Evolutionary conservation across 2,329 filamentous ascomycete species (phyloP).

Genomic region (Capronia epimyces): DNA sequence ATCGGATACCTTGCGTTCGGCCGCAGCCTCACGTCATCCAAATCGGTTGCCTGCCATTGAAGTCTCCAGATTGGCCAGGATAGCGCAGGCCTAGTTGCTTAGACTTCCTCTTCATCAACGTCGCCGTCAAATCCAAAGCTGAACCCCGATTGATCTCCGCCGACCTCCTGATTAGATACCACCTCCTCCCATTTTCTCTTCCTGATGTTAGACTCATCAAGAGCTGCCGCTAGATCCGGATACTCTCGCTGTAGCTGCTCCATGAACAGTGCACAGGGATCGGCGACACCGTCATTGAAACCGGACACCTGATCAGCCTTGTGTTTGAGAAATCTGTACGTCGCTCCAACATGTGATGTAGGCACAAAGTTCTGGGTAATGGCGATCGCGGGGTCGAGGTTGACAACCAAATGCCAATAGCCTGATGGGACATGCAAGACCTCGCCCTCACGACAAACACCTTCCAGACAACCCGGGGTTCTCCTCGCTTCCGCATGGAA

Average conservation of each 20-base stretch:
- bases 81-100: background rate
- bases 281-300: slow-evolving; percentile 64
- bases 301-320: slow-evolving; percentile 83
- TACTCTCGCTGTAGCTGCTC: slow-evolving; percentile 58
- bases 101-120: slow-evolving; percentile 46
- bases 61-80: background rate
- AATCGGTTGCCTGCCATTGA: slow-evolving; percentile 88
- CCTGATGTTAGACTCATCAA: slow-evolving; percentile 53
- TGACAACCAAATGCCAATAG: slow-evolving; percentile 96
- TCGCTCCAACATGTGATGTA: slow-evolving; percentile 63
- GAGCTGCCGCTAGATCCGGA: slow-evolving; percentile 64
- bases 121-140: slow-evolving; percentile 61
- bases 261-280: slow-evolving; percentile 71
- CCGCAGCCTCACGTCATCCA: slow-evolving; percentile 62
- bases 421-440: slow-evolving; percentile 87
- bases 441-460: slow-evolving; percentile 76
- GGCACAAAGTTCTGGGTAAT: slow-evolving; percentile 96
- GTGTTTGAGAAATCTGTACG: slow-evolving; percentile 73
- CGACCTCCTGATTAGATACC: slow-evolving; percentile 51
- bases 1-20: slow-evolving; percentile 82
- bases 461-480: slow-evolving; percentile 73
- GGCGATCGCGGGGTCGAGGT: slow-evolving; percentile 76
- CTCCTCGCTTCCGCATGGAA: slow-evolving; percentile 79
- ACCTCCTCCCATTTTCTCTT: slow-evolving; percentile 85
- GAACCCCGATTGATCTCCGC: slow-evolving; percentile 46